phyloP scores from a whole-genome alignment of 176 grass and related monocot species.

The Oryza meyeriana region DNA sequence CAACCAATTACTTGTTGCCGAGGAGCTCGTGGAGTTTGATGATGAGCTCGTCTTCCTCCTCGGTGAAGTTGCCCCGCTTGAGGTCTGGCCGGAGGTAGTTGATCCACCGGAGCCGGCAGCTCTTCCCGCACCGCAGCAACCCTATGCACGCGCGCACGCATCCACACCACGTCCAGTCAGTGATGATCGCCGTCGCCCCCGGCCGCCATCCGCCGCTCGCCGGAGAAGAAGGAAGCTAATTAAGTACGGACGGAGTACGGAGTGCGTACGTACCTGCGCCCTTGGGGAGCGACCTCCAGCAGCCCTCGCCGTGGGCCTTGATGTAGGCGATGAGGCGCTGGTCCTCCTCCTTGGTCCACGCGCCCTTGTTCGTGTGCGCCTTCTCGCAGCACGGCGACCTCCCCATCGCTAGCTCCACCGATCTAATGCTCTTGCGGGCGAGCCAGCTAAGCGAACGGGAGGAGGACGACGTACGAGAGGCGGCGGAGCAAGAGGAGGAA shows the following conservation, averaged over 20 bases:
- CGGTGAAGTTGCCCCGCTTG: conserved; percentile 88
- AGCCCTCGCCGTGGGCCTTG: conserved; percentile 75
- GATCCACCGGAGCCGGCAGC: conserved; percentile 85
- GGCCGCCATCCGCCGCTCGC: too few relatives aligned
- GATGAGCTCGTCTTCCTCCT: conserved; percentile 72
- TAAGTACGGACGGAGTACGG: too few relatives aligned
- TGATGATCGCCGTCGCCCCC: not conserved
- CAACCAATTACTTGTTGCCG: conserved; percentile 61
- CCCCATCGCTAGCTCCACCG: conserved; percentile 38
- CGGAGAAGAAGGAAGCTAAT: not conserved
- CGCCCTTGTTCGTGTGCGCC: conserved; percentile 92
- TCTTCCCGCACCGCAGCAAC: conserved; percentile 76
- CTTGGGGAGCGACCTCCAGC: conserved; percentile 86
- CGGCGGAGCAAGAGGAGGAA: too few relatives aligned
- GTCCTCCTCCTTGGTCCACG: conserved; percentile 94
- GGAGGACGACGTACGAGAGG: not conserved
- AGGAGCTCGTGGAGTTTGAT: conserved; percentile 77
- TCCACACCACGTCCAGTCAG: not conserved
- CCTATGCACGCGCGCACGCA: conserved; percentile 32
- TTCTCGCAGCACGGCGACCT: conserved; percentile 96
- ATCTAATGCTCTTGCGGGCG: too few relatives aligned
- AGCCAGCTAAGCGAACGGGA: too few relatives aligned
- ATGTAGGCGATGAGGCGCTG: conserved; percentile 78
- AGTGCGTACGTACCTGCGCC: conserved; percentile 46
- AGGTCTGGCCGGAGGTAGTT: conserved; percentile 81